Percentiles rank a stretch among this genome's conserved stretches.
Evolutionary conservation across 768 basidiomycete species (phyloP).

Genomic region (Mrakia blollopis): DNA sequence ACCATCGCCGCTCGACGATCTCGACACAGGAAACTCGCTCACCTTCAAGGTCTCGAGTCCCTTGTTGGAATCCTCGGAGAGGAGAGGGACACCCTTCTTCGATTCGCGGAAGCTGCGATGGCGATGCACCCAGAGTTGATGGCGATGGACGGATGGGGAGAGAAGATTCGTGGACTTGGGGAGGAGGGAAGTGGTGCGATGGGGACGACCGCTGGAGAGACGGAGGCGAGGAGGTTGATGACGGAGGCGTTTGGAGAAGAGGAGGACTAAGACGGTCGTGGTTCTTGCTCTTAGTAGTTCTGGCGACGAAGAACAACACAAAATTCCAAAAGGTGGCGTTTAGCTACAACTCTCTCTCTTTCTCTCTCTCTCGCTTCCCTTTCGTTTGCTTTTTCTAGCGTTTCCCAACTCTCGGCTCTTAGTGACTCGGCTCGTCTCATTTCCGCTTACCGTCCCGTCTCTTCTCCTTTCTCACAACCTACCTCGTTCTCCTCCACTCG

Average conservation of each 20-base stretch:
- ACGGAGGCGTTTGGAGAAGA: constrained; percentile 7
- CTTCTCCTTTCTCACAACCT: no score
- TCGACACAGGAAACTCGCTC: constrained; percentile 66
- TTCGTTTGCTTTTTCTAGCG: background rate
- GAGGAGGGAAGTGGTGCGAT: background rate
- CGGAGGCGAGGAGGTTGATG: constrained; percentile 8
- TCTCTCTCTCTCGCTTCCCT: background rate
- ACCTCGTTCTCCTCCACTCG: background rate
- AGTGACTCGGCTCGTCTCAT: background rate
- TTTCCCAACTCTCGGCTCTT: background rate
- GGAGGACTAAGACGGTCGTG: constrained; percentile 14
- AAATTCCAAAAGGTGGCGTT: background rate
- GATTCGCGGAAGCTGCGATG: constrained; percentile 15
- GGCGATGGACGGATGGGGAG: constrained; percentile 17
- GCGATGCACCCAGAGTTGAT: constrained; percentile 15
- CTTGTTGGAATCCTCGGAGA: constrained; percentile 3
- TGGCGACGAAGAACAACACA: background rate
- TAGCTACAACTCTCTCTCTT: constrained; percentile 8
- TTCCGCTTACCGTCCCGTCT: background rate
- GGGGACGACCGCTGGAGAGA: constrained; percentile 5
- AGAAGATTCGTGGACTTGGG: background rate
- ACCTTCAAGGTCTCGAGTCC: constrained; percentile 60
- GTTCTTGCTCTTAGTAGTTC: background rate
- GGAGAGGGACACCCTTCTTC: constrained; percentile 18
- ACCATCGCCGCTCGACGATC: constrained; percentile 78